Base-by-base conservation (phyloP, 1,139 yeast genomes). In the Saccharomyces hybrid region DNA sequence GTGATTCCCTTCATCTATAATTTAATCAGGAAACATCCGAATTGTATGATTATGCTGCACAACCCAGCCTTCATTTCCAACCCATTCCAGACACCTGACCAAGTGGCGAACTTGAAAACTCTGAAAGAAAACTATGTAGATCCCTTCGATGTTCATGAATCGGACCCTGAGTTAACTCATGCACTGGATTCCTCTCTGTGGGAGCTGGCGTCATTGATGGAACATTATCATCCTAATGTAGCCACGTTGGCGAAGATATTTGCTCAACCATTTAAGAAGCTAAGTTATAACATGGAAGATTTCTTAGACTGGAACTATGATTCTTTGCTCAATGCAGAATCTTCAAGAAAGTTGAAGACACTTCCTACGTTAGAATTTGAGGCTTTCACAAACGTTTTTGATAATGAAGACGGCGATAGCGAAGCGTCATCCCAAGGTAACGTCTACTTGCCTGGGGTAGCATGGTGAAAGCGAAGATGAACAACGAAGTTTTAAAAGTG, bases 151-250 rank as follows among this genome's bases (percentile, higher is more conserved):
- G 73, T 75, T 41, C 57, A 70, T 1, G 95, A 87, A 64, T 54
- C 59, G 1, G 89, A 93, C 66, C 99, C 99, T 1, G 76, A 86
- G 56, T 75, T 79, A 57, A 86, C 97, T 0, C 75, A 81, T 31
- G 98, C 99, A 2, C 75, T 91, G 48, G 84, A 80, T 6, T 87
- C 96, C 1, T 90, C 98, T 0, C 72, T 91, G 49, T 93, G 99
- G 99, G 99, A 93, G 70, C 69, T 93, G 56, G 89, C 87, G 58
- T 78, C 95, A 0, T 73, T 88, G 57, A 83, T 85, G 77, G 73
- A 80, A n/a, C 99, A 93, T 70, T 93, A 89, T 67, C 98, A 93
- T 71, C 98, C 99, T 9, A 93, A 93, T 65, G 88, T 95, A 23
- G 93, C 97, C 1, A 87, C 97, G 0, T 75, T 93, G 63, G 97